phyloP scores from a whole-genome alignment of 768 basidiomycete genomes.

The Calocera cornea region DNA sequence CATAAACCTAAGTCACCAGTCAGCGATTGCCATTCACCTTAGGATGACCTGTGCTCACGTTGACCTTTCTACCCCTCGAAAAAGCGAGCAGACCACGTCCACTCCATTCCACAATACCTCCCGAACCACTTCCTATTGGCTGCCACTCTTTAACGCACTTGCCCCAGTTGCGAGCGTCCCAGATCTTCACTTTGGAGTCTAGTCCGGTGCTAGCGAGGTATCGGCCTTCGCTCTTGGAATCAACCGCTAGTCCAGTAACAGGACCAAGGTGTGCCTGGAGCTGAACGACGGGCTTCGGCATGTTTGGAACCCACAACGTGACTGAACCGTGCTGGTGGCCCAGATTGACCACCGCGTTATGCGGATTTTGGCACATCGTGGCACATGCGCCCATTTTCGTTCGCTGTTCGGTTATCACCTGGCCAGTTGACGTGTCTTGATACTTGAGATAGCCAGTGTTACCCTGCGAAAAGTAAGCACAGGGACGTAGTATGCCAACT shows the following conservation, averaged over 20 bases:
- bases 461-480: conserved; percentile 36
- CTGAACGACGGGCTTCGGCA: conserved; percentile 81
- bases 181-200: conserved; percentile 83
- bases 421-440: conserved; percentile 91
- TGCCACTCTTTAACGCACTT: conserved; percentile 70
- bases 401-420: conserved; percentile 70
- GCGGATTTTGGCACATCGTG: conserved; percentile 79
- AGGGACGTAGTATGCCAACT: background rate
- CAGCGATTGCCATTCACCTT: background rate
- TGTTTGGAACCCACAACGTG: conserved; percentile 94
- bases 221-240: conserved; percentile 70
- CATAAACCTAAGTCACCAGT: conserved; percentile 45
- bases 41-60: conserved; percentile 35
- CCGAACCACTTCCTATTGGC: conserved; percentile 42
- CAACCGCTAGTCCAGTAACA: conserved; percentile 64
- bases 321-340: conserved; percentile 86
- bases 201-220: conserved; percentile 85
- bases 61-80: conserved; percentile 69
- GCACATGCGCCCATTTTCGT: conserved; percentile 77
- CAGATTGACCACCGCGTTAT: conserved; percentile 87
- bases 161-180: conserved; percentile 96
- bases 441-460: conserved; percentile 88
- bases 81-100: conserved; percentile 71
- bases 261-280: conserved; percentile 85
- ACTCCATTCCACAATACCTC: conserved; percentile 54